phyloP scores from a whole-genome alignment of 495 filamentous ascomycete genomes.

The Podospora pseudocomata region DNA sequence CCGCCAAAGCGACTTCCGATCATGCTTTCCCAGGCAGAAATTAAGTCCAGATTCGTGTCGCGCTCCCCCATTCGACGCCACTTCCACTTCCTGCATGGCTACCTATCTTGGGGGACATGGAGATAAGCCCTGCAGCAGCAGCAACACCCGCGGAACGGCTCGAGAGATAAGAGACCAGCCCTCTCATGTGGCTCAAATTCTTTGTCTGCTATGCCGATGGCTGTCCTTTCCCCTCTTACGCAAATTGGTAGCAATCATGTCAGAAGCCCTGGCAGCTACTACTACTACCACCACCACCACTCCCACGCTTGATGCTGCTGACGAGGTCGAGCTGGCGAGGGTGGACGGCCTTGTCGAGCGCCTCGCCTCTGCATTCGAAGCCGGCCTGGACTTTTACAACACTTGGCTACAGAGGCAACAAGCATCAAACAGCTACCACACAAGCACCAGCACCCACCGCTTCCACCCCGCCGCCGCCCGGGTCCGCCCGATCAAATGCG shows the following conservation, averaged over 20 bases:
- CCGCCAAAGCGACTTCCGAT: conserved; percentile 20
- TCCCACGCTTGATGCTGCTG: too few species aligned
- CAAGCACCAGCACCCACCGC: neutral
- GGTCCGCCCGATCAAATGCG: conserved; percentile 23
- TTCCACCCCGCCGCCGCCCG: conserved; percentile 4
- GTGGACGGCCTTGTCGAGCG: conserved; percentile 32
- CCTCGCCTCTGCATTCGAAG: conserved; percentile 31
- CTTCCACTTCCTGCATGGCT: neutral
- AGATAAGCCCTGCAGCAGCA: neutral
- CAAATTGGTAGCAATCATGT: neutral
- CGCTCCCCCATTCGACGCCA: neutral
- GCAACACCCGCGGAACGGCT: neutral
- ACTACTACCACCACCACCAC: neutral
- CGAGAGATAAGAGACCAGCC: neutral
- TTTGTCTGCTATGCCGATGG: neutral
- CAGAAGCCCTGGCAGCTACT: neutral
- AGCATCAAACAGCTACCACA: conserved; percentile 16
- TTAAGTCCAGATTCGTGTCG: neutral
- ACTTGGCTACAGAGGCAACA: conserved; percentile 33
- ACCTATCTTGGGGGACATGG: neutral
- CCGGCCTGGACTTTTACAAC: conserved; percentile 36
- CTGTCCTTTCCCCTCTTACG: neutral
- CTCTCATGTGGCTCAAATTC: neutral
- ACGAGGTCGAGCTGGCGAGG: conserved; percentile 23
- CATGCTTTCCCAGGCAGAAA: neutral